Base-by-base conservation (phyloP, 768 basidiomycete genomes). In the Naganishia friedmannii region DNA sequence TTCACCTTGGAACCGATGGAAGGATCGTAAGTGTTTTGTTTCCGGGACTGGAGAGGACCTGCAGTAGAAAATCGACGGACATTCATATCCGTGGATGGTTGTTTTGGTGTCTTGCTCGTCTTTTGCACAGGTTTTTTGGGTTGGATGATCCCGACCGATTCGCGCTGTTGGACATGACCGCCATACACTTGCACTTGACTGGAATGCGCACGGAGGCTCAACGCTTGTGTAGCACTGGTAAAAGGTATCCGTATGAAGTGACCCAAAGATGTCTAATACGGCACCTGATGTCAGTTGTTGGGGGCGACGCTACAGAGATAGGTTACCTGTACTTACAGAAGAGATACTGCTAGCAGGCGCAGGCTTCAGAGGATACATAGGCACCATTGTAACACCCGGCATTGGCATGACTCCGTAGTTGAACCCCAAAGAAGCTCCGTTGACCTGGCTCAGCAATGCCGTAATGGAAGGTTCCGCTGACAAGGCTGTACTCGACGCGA, bases 351-450 rank as follows among this genome's bases (percentile, higher is more conserved):
- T 63, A 10, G 37, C 32, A 29, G 39, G 23, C 10, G 42, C 60
- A 9, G 60, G 60, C 1, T 45, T 21, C 7, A 63, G 26, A 2
- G 60, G 60, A 29, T 63, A 63, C 60, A 63, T n/a, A 5, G 60
- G 60, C 12, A 63, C 60, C 42, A 63, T 63, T 7, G 39, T 8
- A 19, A 34, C 60, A 17, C 39, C n/a, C 60, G 42, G 3, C 42
- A 63, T 23, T 9, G 60, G 60, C 60, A 63, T 63, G 13, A 63
- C 32, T 17, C 34, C 42, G 15, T 63, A 63, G 15, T 42, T 28
- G 26, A 42, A 39, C 9, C 12, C 19, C 34, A 23, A 23, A 15
- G 37, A 34, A 21, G 13, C 39, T 1, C 15, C 42, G 9, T 42
- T 12, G 2, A 45, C 60, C 26, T 63, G 37, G 26, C 2, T 12